These are phyloP conservation scores for Hordeum pubiflorum DNA, from an alignment of 202 grass and related monocot species.

Conservation along the genomic window DNA sequence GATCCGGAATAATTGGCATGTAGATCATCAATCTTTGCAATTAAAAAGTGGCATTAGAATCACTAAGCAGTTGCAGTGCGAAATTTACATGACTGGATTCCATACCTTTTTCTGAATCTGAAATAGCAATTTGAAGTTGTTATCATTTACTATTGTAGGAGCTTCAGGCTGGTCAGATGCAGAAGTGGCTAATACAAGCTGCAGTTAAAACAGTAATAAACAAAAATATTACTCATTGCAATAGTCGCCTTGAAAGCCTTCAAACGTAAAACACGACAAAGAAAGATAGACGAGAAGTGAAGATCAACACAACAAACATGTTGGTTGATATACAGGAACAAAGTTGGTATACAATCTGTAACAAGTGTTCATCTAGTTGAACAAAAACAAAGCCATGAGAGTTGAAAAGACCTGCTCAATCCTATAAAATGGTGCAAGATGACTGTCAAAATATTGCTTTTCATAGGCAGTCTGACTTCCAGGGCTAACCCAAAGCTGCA, in stretches of 20 bases:
- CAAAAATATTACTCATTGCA: neutral
- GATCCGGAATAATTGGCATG: constrained; percentile 85
- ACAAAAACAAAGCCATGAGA: constrained; percentile 16
- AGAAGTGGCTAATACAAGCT: constrained; percentile 82
- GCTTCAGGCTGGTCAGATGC: constrained; percentile 30
- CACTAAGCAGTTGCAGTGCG: neutral
- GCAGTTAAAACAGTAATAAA: constrained; percentile 29
- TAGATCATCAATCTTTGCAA: constrained; percentile 72
- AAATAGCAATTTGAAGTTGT: constrained; percentile 87
- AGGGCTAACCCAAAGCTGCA: constrained; percentile 89
- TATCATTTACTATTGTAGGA: constrained; percentile 65
- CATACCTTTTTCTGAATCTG: constrained; percentile 85
- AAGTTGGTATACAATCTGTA: neutral
- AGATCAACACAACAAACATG: constrained; percentile 5
- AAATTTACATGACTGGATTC: constrained; percentile 15
- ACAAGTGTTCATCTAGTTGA: neutral
- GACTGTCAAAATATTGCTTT: constrained; percentile 87
- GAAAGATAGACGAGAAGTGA: constrained; percentile 2
- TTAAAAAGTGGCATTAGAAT: constrained; percentile 35
- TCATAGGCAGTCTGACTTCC: constrained; percentile 66
- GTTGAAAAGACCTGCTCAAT: constrained; percentile 74
- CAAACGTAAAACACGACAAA: constrained; percentile 26
- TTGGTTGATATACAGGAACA: constrained; percentile 1
- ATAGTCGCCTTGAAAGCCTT: constrained; percentile 18
- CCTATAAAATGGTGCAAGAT: constrained; percentile 97